Evolutionary conservation across 179 eudicot species (phyloP).

Genomic region (Heliamphora pulchella): DNA sequence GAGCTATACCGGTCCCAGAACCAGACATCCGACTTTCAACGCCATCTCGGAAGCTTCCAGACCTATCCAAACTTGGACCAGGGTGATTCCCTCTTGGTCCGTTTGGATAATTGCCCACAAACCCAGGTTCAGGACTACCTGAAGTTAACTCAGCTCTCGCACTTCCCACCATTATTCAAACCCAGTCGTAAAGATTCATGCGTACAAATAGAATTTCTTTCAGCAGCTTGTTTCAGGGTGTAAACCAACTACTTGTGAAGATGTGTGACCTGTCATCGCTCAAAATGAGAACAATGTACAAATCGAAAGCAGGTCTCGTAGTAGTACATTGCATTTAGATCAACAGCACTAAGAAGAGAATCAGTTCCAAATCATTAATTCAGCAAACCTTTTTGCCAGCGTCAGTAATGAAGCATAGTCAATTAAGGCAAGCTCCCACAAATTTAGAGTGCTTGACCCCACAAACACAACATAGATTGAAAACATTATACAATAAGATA

Average conservation of each 20-base stretch:
- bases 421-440: not conserved
- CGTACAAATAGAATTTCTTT: conserved; percentile 14
- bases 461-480: not conserved
- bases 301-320: not conserved
- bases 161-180: conserved; percentile 63
- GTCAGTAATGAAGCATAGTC: not conserved
- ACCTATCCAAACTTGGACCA: conserved; percentile 57
- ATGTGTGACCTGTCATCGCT: conserved; percentile 13
- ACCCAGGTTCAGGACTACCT: conserved; percentile 60
- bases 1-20: conserved; percentile 40
- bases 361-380: not conserved
- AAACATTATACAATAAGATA: not conserved
- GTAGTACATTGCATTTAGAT: not conserved
- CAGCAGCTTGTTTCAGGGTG: not conserved
- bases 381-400: too few relatives aligned
- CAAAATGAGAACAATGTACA: not conserved
- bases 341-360: not conserved
- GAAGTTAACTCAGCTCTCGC: conserved; percentile 57
- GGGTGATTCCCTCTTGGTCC: conserved; percentile 54
- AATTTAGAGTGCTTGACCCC: not conserved
- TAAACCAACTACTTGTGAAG: conserved; percentile 8
- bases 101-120: conserved; percentile 44
- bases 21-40: conserved; percentile 50
- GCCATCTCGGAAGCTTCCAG: conserved; percentile 76
- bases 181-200: conserved; percentile 29